A percentile compares a stretch with the other conserved stretches of the same genome.
Evolutionary conservation across 1,139 yeast species (phyloP).

Genomic region (Geotrichum australiense): DNA sequence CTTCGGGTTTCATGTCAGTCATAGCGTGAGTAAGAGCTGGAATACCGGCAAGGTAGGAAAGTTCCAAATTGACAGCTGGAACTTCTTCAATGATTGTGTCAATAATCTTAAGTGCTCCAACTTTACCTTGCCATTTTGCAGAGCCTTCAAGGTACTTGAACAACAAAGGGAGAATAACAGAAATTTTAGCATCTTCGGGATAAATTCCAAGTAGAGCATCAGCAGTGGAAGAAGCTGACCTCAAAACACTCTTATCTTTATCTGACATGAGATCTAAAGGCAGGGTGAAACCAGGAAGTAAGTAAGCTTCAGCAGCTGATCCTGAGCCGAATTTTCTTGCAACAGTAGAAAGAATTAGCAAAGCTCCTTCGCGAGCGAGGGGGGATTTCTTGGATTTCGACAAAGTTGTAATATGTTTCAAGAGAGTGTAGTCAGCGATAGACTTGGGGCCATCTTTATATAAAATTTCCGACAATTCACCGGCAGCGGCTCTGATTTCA

Average conservation of each 20-base stretch:
- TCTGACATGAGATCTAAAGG: conserved; percentile 68
- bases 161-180: conserved; percentile 57
- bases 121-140: conserved; percentile 90
- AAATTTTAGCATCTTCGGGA: conserved; percentile 71
- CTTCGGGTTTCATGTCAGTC: conserved; percentile 94
- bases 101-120: conserved; percentile 66
- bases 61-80: conserved; percentile 79
- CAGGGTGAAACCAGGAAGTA: conserved; percentile 49
- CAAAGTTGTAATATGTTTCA: conserved; percentile 56
- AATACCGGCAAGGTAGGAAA: conserved; percentile 67
- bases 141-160: conserved; percentile 66
- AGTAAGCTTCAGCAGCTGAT: conserved; percentile 63
- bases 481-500: conserved; percentile 60
- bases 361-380: conserved; percentile 67
- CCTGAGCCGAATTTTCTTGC: conserved; percentile 54
- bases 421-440: conserved; percentile 58
- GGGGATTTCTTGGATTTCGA: conserved; percentile 68
- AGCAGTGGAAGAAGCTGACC: conserved; percentile 54
- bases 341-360: conserved; percentile 60
- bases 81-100: conserved; percentile 72
- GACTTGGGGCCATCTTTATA: conserved; percentile 43
- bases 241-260: conserved; percentile 77
- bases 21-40: conserved; percentile 86
- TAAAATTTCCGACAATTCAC: conserved; percentile 46
- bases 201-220: conserved; percentile 62